Conservation (phyloP, 2,329 filamentous ascomycete genomes). For the Pseudovirgaria hyperparasitica region DNA sequence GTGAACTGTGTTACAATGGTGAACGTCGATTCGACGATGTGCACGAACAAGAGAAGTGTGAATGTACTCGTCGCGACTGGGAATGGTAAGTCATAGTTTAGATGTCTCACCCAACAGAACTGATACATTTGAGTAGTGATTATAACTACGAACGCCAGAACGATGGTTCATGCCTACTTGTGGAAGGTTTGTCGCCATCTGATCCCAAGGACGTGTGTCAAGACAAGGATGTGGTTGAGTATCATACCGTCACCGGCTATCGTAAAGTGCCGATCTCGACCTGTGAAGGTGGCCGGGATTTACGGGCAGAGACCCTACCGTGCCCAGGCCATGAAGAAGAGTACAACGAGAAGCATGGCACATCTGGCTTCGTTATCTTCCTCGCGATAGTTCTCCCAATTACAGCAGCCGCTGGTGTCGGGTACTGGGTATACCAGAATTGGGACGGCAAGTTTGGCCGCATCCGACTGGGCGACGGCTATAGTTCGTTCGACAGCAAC, state of each 20-base stretch:
- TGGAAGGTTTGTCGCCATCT: constrained; percentile 55
- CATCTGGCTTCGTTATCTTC: constrained; percentile 65
- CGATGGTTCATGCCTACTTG: constrained; percentile 65
- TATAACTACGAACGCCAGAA: constrained; percentile 81
- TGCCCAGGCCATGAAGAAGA: constrained; percentile 76
- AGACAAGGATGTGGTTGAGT: constrained; percentile 60
- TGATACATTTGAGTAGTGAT: constrained; percentile 43
- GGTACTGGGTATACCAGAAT: constrained; percentile 74
- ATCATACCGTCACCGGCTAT: constrained; percentile 77
- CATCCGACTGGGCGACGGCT: constrained; percentile 65
- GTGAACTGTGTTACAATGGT: constrained; percentile 70
- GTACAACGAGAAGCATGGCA: constrained; percentile 58
- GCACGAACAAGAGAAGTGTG: constrained; percentile 58
- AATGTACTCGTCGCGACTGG: constrained; percentile 73
- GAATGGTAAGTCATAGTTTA: constrained; percentile 58
- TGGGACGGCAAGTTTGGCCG: constrained; percentile 88
- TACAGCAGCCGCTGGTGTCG: constrained; percentile 53
- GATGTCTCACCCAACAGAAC: constrained; percentile 2
- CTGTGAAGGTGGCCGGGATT: constrained; percentile 65
- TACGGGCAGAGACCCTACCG: constrained; percentile 44
- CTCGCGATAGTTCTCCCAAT: constrained; percentile 73
- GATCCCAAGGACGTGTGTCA: constrained; percentile 47
- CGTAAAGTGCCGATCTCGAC: constrained; percentile 82
- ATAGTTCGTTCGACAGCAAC: constrained; percentile 47
- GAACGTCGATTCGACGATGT: constrained; percentile 49